A percentile compares a stretch with the other conserved stretches of the same genome.
Conservation (phyloP, 1,284 basidiomycete species). For the Ceratobasidium sp. region DNA sequence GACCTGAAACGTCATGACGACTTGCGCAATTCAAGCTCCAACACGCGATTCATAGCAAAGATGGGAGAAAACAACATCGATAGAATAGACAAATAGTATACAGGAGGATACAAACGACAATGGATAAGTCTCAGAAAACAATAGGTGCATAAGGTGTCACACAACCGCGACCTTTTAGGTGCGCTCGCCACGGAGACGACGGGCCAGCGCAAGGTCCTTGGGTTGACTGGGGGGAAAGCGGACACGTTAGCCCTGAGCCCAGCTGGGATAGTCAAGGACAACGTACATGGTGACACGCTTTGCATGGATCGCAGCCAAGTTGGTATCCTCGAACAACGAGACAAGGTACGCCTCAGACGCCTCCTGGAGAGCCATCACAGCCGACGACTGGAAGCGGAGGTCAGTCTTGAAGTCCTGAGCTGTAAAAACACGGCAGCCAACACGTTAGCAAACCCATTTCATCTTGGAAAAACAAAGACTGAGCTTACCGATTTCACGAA, state of each 20-base stretch:
- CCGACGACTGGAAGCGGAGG: conserved; percentile 84
- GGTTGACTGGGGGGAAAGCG: conserved; percentile 67
- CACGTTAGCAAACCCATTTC: no score
- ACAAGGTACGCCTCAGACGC: background rate
- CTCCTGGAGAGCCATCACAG: conserved; percentile 55
- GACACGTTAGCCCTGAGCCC: conserved; percentile 61
- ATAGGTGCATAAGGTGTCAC: conserved; percentile 43
- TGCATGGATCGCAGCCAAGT: conserved; percentile 93
- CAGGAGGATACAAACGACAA: conserved; percentile 18
- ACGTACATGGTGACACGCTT: conserved; percentile 59
- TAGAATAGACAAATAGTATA: conserved; percentile 39
- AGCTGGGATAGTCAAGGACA: no score
- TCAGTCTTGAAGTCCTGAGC: conserved; percentile 69
- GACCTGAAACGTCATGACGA: background rate
- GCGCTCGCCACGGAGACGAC: conserved; percentile 76
- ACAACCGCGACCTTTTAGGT: conserved; percentile 55
- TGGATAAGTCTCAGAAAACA: conserved; percentile 45
- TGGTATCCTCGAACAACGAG: conserved; percentile 88
- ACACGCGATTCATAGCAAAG: background rate
- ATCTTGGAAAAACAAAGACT: no score
- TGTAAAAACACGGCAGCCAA: no score
- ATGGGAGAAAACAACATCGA: conserved; percentile 12
- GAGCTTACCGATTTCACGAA: conserved; percentile 80
- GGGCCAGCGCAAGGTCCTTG: conserved; percentile 79
- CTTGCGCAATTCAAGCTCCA: background rate